Conservation (phyloP, 1,139 yeast genomes). For the Suhomyces taliae region DNA sequence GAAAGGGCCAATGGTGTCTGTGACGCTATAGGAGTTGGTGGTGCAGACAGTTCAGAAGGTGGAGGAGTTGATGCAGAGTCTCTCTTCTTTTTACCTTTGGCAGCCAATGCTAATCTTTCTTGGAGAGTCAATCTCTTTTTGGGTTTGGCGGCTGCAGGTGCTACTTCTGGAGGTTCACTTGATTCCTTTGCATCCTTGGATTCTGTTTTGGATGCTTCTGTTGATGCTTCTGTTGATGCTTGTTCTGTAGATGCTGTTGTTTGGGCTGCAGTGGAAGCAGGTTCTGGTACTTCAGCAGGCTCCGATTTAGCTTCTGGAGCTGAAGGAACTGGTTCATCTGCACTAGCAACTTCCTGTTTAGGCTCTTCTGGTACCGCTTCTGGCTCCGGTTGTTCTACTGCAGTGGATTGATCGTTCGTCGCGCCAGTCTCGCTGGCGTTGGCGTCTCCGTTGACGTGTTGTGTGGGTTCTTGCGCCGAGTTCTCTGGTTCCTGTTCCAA, state of each 20-base stretch:
- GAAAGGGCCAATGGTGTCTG: slow-evolving; percentile 6
- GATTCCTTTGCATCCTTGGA: neutral
- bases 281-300: too few species aligned
- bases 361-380: too few species aligned
- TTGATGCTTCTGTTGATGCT: neutral
- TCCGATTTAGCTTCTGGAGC: neutral
- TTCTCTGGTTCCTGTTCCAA: neutral
- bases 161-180: neutral
- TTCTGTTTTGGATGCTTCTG: neutral
- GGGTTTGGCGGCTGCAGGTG: slow-evolving; percentile 10
- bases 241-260: neutral
- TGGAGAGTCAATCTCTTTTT: slow-evolving; percentile 65
- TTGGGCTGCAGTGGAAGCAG: neutral
- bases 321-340: neutral
- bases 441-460: neutral
- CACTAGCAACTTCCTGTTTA: neutral
- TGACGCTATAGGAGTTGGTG: slow-evolving; percentile 5
- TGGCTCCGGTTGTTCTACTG: too few species aligned
- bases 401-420: too few species aligned
- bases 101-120: slow-evolving; percentile 81
- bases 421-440: neutral
- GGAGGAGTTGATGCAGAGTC: slow-evolving; percentile 9
- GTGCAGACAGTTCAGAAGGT: slow-evolving; percentile 7
- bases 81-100: slow-evolving; percentile 42
- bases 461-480: neutral